These are phyloP conservation scores for Rhizopogon vulgaris DNA, from an alignment of 768 basidiomycete genomes.

Conservation along the genomic window DNA sequence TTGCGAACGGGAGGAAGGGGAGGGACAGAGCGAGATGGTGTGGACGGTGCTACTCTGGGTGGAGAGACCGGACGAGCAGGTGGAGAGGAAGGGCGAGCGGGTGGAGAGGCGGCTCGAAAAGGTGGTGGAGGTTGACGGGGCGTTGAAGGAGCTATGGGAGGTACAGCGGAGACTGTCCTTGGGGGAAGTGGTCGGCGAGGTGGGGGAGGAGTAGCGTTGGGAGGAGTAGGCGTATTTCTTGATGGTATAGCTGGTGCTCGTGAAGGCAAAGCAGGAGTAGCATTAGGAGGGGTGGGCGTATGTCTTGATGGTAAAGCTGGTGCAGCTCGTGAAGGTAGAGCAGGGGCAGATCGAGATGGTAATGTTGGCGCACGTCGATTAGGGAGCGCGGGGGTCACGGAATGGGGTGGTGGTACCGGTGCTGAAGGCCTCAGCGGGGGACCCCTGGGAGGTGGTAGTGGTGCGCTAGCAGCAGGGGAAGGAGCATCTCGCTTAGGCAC, in stretches of 20 bases:
- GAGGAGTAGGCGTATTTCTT: slow-evolving; percentile 36
- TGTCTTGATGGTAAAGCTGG: slow-evolving; percentile 34
- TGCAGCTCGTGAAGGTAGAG: slow-evolving; percentile 29
- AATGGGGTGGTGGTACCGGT: slow-evolving; percentile 29
- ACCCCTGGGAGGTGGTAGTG: slow-evolving; percentile 23
- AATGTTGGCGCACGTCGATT: slow-evolving; percentile 17
- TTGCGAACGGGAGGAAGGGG: slow-evolving; percentile 25
- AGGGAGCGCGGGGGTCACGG: slow-evolving; percentile 30
- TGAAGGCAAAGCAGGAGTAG: slow-evolving; percentile 25
- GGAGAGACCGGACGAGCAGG: slow-evolving; percentile 22
- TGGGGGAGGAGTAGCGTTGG: slow-evolving; percentile 39
- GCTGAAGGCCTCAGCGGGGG: slow-evolving; percentile 24
- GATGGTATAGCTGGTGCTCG: slow-evolving; percentile 34
- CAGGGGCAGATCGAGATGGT: slow-evolving; percentile 32
- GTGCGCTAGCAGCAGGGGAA: slow-evolving; percentile 20
- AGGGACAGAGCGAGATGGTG: slow-evolving; percentile 12
- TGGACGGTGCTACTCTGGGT: slow-evolving; percentile 11
- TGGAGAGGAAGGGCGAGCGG: slow-evolving; percentile 21
- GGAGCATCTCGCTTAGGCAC: slow-evolving; percentile 47
- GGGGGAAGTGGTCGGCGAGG: slow-evolving; percentile 21
- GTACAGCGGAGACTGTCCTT: slow-evolving; percentile 16
- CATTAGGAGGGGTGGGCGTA: slow-evolving; percentile 36
- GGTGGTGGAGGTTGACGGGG: slow-evolving; percentile 28
- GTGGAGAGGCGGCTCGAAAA: slow-evolving; percentile 21
- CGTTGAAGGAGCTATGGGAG: slow-evolving; percentile 14